Evolutionary conservation across 768 basidiomycete genomes (phyloP).

Genomic region (Psilocybe tampanensis): DNA sequence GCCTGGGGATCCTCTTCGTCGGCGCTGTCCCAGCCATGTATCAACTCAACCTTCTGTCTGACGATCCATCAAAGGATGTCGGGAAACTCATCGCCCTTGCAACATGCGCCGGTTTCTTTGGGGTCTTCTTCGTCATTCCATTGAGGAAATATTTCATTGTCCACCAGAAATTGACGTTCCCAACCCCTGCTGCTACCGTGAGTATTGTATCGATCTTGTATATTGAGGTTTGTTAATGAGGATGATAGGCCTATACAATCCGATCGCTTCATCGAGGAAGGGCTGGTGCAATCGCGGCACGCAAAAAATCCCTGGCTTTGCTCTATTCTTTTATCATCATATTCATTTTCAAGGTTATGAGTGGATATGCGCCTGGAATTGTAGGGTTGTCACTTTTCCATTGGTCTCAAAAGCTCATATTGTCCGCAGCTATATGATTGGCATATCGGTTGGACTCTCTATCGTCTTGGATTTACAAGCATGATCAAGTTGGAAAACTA

Average conservation of each 20-base stretch:
- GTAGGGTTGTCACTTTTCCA: conserved; percentile 28
- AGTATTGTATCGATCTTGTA: conserved; percentile 10
- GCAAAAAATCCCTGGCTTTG: conserved; percentile 57
- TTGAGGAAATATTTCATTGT: conserved; percentile 64
- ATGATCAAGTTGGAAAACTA: conserved; percentile 63
- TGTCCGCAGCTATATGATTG: conserved; percentile 53
- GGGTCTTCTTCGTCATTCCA: conserved; percentile 69
- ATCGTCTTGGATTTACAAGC: conserved; percentile 57
- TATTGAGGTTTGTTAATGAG: neutral
- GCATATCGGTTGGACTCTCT: conserved; percentile 66
- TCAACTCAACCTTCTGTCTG: conserved; percentile 49
- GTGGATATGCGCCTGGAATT: conserved; percentile 62
- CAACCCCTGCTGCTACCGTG: conserved; percentile 64
- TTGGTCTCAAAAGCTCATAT: neutral
- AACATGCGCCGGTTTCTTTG: conserved; percentile 57
- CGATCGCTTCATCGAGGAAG: conserved; percentile 58
- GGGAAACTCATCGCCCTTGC: conserved; percentile 60
- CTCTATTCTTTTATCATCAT: conserved; percentile 46
- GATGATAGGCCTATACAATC: conserved; percentile 55
- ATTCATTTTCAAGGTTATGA: conserved; percentile 55
- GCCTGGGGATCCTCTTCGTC: conserved; percentile 61
- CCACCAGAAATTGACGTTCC: conserved; percentile 64
- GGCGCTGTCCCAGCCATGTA: conserved; percentile 64
- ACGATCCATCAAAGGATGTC: conserved; percentile 49
- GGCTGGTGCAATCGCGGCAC: conserved; percentile 50